Conservation (phyloP, 805 yeast genomes). For the Cephaloascus albidus region DNA sequence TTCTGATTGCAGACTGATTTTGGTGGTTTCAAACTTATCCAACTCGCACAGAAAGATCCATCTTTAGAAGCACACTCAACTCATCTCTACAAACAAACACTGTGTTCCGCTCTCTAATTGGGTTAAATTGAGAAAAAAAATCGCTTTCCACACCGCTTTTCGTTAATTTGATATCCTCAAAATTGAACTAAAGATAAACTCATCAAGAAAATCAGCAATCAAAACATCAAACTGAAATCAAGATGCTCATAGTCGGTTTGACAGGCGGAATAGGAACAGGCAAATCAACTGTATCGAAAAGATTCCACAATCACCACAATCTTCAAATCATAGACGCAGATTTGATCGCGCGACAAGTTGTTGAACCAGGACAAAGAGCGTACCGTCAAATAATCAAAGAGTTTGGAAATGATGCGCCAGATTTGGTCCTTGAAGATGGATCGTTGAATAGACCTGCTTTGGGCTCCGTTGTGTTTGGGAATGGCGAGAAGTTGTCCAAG, state of each 20-base stretch:
- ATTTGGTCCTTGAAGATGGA: constrained; percentile 32
- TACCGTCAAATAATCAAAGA: constrained; percentile 54
- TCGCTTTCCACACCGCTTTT: too few species aligned
- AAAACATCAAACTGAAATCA: too few species aligned
- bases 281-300: constrained; percentile 76
- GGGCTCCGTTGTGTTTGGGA: constrained; percentile 72
- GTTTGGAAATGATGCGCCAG: constrained; percentile 47
- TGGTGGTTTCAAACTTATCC: too few species aligned
- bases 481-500: constrained; percentile 43
- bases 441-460: constrained; percentile 61
- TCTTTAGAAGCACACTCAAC: too few species aligned
- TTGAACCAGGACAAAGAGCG: constrained; percentile 69
- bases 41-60: too few species aligned
- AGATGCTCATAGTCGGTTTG: constrained; percentile 91
- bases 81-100: too few species aligned
- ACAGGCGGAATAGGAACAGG: constrained; percentile 99
- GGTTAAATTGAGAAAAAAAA: too few species aligned
- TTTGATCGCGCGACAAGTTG: constrained; percentile 75
- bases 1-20: too few species aligned
- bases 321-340: constrained; percentile 83
- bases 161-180: too few species aligned
- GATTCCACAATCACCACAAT: constrained; percentile 39
- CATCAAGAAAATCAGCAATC: not conserved
- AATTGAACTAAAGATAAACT: not conserved
- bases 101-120: too few species aligned